Evolutionary conservation across 345 rosid species (phyloP), one percentile per base, ranked within the genome.

Genomic region (Adansonia digitata): DNA sequence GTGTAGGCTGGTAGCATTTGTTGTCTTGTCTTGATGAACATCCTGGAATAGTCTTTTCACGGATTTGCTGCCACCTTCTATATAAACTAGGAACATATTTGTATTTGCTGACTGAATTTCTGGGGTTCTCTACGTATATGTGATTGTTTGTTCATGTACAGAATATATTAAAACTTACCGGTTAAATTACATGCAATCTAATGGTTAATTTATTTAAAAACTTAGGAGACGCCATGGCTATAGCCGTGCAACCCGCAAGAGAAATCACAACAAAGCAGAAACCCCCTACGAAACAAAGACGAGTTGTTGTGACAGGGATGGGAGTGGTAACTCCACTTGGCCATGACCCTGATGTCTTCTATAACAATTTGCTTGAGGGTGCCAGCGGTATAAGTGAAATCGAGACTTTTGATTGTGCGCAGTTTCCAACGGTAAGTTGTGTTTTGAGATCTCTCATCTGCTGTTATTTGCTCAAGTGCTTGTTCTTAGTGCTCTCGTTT

Each of bases 241-340:
- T 89, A 72, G 89, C 90, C 0, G 84, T 88, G 81, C 90, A 87
- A 82, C 88, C 90, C 72, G 80, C 85, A 42, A 83, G 82, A 78
- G 91, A 88, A 69, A 84, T 81, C 22, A 66, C 55, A 27, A 80
- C 81, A 56, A 85, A 86, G 81, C 88, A 86, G 81, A 94, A 86
- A 77, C 97, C 93, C 2, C 76, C 77, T 27, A 84, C 48, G 27
- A 88, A 85, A 88, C 93, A 92, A 69, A 90, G 95, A 53, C 84
- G 93, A 27, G 98, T 94, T 59, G 98, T 94, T 59, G 97, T 94
- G 76, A 94, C 98, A 14, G 98, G 98, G 62, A 88, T 92, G 98
- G 97, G 98, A 46, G 86, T 92, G 59, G 94, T 83, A 70, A 81
- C 95, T n/a, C 86, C 97, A 17, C 86, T 94, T 76, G 98, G 98